These are phyloP conservation scores for Termitomyces sp. DNA, from an alignment of 768 basidiomycete genomes.

Conservation along the genomic window DNA sequence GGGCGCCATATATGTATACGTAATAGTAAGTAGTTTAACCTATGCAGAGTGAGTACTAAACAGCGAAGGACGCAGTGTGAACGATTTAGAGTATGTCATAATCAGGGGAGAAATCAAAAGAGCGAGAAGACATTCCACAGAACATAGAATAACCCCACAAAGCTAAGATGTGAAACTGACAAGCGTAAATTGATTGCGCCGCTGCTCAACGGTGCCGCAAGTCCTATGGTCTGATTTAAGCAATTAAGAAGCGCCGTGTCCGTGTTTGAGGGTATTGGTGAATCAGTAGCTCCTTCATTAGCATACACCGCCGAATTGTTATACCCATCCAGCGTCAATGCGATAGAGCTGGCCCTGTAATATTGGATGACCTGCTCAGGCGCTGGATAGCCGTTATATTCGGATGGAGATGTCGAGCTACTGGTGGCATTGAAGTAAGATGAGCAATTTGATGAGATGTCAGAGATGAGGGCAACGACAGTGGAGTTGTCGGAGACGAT, in stretches of 20 bases:
- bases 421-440: neutral
- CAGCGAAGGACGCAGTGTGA: no score
- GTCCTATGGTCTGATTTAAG: constrained; percentile 33
- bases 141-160: neutral
- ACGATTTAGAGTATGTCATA: neutral
- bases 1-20: no score
- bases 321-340: constrained; percentile 60
- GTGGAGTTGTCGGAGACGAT: constrained; percentile 46
- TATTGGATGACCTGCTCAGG: constrained; percentile 49
- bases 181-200: constrained; percentile 11
- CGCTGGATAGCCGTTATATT: constrained; percentile 8
- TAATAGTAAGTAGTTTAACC: neutral
- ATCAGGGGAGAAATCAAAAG: neutral
- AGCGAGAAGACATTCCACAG: neutral
- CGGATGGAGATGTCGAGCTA: constrained; percentile 2
- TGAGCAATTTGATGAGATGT: constrained; percentile 34
- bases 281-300: constrained; percentile 30
- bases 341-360: constrained; percentile 63
- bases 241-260: constrained; percentile 46
- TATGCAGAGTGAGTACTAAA: neutral
- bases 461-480: constrained; percentile 31
- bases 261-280: constrained; percentile 44
- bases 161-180: neutral
- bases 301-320: constrained; percentile 54
- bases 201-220: constrained; percentile 1